Evolutionary conservation across 768 basidiomycete species (phyloP), one percentile per base, ranked within the genome.

Genomic region (Rhodotorula toruloides): DNA sequence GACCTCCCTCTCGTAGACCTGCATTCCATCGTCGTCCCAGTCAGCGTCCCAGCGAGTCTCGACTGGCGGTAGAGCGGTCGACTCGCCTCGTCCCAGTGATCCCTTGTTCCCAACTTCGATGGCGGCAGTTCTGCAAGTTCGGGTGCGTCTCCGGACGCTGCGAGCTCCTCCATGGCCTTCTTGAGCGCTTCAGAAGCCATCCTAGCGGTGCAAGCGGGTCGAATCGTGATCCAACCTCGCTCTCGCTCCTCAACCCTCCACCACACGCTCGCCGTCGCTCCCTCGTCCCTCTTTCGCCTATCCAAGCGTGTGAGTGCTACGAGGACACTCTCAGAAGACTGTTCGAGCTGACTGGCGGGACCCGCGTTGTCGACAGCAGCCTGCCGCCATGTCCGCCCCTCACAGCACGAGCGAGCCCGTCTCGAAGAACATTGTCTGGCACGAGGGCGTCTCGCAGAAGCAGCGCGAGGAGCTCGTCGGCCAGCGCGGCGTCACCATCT

Each of bases 401-500:
- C 17, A 22, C 32, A 29, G 36, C 39, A 75, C 54, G 58, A 58
- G 61, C 25, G 78, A 74, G 6, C 53, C 55, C 47, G 64, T 70
- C 49, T 60, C 79, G 40, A 77, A 77, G 61, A 80, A 80, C 75
- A 80, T 80, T 71, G 78, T 78, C 67, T 80, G 78, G 75, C 79
- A 80, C 75, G 76, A 75, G 49, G 79, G 79, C 54, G 86, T 94
- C 46, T 81, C 80, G 44, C 76, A 80, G 25, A 74, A 80, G 42
- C 91, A 94, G 79, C 87, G 94, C 64, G 78, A 80, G 27, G 74
- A 80, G 32, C 77, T 89, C 21, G 81, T 92, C 25, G 79, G 82
- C 27, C 94, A 98, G 77, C 87, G 83, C 70, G 94, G 94, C 29
- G 83, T 87, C 9, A 98, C 94, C 0, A 84, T 98, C 76, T 99